Base-by-base conservation (phyloP, 2,329 filamentous ascomycete genomes). In the Cladophialophora bantiana region DNA sequence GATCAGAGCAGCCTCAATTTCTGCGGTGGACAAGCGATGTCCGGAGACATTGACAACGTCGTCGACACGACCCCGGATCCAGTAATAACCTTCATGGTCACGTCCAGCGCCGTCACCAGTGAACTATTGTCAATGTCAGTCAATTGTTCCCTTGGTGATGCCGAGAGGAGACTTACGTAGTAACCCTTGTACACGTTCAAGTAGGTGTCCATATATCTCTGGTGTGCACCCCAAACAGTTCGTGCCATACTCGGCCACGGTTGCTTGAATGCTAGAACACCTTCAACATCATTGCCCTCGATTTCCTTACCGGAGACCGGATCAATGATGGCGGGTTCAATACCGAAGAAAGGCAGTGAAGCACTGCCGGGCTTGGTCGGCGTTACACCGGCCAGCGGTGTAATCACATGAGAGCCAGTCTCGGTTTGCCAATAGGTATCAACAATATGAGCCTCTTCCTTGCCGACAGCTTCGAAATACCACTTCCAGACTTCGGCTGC, bases 371-470 rank as follows among this genome's bases (percentile, higher is more conserved):
- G 95, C 84, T 99, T 99, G 31, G 95, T 98, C 31, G 95, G 93
- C 0, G 94, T 98, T 40, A 98, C 87, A 77, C 95, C 95, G 58
- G 91, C 94, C 66, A 99, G 85, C 18, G 95, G 95, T 4, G 93
- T 92, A 78, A 99, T 98, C 75, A 97, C 93, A 80, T 99, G 89
- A 70, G 92, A 98, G 64, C 95, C 95, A 1, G 95, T 99, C 84
- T 99, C 95, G 61, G 95, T 99, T 87, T 99, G 95, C 95, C 95
- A 99, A 86, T 99, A 99, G 62, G 95, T 99, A 79, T 99, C 95
- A 63, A 97, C 90, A 78, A 99, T 85, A 77, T 99, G 95, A 57
- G 92, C 90, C 79, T 96, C 90, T 80, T 94, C 90, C 85, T 93
- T 96, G 76, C 95, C 95, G 61, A 99, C 93, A 73, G 91, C 86